Evolutionary conservation across 208 protist species (phyloP).

Genomic region (Leptomonas pyrrhocoris): DNA sequence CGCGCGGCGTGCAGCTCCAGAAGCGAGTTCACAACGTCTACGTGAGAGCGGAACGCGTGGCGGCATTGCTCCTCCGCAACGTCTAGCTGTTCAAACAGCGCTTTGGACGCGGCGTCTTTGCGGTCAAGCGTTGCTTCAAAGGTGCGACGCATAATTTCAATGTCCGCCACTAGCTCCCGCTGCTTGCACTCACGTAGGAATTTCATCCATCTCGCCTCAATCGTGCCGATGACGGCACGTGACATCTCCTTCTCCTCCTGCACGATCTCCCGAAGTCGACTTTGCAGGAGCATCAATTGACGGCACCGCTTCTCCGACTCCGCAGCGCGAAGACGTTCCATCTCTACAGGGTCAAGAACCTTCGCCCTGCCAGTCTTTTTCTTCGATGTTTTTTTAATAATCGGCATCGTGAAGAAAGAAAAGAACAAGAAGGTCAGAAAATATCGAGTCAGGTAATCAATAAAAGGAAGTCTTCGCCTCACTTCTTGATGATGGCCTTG

Average conservation of each 20-base stretch:
- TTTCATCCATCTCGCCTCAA: constrained; percentile 89
- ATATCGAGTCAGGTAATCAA: too few species aligned
- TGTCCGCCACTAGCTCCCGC: constrained; percentile 88
- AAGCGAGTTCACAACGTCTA: constrained; percentile 90
- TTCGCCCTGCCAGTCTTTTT: constrained; percentile 48
- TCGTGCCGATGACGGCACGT: constrained; percentile 37
- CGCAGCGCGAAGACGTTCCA: constrained; percentile 71
- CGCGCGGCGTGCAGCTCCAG: constrained; percentile 88
- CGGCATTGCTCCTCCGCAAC: constrained; percentile 95
- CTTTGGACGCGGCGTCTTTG: constrained; percentile 92
- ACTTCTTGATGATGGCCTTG: too few species aligned
- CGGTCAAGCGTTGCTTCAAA: constrained; percentile 93
- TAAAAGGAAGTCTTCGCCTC: background rate
- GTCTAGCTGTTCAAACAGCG: constrained; percentile 88
- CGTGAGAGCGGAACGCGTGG: constrained; percentile 89
- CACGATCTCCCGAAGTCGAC: constrained; percentile 75
- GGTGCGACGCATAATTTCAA: constrained; percentile 88
- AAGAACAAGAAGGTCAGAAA: background rate
- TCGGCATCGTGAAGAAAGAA: constrained; percentile 17
- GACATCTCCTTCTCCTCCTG: constrained; percentile 82
- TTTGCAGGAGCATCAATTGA: constrained; percentile 73
- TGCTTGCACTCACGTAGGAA: constrained; percentile 94
- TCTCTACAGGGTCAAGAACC: constrained; percentile 37
- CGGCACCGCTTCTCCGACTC: constrained; percentile 76
- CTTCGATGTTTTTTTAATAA: constrained; percentile 26